Conservation (phyloP, 257 asterid genomes). For the Capsicum baccatum region DNA sequence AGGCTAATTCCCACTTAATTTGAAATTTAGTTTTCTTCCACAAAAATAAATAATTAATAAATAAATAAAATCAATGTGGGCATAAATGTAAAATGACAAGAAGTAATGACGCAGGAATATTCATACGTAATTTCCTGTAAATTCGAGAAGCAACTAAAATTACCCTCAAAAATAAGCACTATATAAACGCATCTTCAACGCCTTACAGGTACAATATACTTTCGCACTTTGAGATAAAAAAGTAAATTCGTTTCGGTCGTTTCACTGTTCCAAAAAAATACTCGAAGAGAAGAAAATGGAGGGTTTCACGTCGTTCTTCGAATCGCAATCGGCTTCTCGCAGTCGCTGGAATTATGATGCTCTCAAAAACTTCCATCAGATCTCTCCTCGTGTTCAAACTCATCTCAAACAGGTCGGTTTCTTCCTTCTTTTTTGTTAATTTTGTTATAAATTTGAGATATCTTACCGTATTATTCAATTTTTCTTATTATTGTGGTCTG, state of each 20-base stretch:
- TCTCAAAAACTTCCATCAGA: conserved; percentile 87
- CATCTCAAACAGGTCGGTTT: conserved; percentile 81
- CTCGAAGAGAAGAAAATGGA: conserved; percentile 48
- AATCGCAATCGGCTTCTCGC: conserved; percentile 55
- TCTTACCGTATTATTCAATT: background rate
- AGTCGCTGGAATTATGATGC: conserved; percentile 81
- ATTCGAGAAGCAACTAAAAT: conserved; percentile 20
- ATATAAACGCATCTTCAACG: background rate
- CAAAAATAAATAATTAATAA: too few relatives aligned
- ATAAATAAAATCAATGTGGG: background rate
- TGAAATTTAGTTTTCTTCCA: too few relatives aligned
- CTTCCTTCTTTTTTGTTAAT: background rate
- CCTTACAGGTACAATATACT: background rate
- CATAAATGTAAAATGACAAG: background rate
- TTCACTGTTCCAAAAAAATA: background rate
- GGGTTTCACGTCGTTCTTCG: conserved; percentile 71
- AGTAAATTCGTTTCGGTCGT: background rate
- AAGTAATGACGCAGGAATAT: background rate
- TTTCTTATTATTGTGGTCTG: background rate
- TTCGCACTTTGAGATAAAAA: background rate
- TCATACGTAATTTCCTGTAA: background rate
- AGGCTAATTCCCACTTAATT: too few relatives aligned
- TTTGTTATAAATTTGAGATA: background rate
- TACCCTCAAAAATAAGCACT: background rate
- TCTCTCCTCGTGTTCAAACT: conserved; percentile 82